A percentile compares a stretch with the other conserved stretches of the same genome.
Evolutionary conservation across 2,329 filamentous ascomycete genomes (phyloP).

Genomic region (Hypoxylon sp.): DNA sequence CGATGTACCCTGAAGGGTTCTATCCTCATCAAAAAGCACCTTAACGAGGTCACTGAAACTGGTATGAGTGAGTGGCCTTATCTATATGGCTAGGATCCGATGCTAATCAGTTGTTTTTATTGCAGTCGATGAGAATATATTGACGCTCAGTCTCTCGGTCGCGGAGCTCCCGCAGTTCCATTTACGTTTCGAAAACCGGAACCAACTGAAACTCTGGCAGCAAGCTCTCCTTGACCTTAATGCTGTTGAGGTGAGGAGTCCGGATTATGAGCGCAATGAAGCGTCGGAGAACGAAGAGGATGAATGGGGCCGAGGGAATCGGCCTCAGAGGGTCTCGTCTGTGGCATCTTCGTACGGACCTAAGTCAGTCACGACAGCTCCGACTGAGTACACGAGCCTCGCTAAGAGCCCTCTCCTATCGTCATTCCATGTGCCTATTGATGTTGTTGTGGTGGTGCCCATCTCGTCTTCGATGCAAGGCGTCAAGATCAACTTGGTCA

Average conservation of each 20-base stretch:
- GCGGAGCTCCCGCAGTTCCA: constrained; percentile 94
- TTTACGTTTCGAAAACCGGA: constrained; percentile 86
- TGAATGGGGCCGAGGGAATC: constrained; percentile 78
- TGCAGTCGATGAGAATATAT: constrained; percentile 79
- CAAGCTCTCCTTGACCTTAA: constrained; percentile 89
- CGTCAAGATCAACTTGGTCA: constrained; percentile 95
- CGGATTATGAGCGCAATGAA: constrained; percentile 84
- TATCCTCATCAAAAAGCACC: constrained; percentile 97
- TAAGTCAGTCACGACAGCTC: constrained; percentile 87
- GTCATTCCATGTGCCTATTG: constrained; percentile 88
- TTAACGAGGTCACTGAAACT: constrained; percentile 87
- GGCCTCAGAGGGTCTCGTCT: constrained; percentile 82
- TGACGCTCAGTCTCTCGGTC: constrained; percentile 92
- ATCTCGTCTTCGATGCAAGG: constrained; percentile 99
- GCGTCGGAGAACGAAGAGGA: constrained; percentile 90
- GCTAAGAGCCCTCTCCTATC: constrained; percentile 64
- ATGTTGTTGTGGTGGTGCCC: constrained; percentile 96
- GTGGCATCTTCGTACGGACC: constrained; percentile 84
- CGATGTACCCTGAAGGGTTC: constrained; percentile 95
- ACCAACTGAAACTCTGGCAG: constrained; percentile 91
- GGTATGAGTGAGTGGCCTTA: constrained; percentile 61
- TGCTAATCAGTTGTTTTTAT: constrained; percentile 52
- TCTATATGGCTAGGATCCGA: constrained; percentile 48
- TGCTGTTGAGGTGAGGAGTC: constrained; percentile 76
- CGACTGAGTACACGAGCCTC: constrained; percentile 90